Percentiles rank a stretch among this genome's conserved stretches.
Conservation (phyloP, 2,329 filamentous ascomycete genomes). For the Arachnomyces sp. region DNA sequence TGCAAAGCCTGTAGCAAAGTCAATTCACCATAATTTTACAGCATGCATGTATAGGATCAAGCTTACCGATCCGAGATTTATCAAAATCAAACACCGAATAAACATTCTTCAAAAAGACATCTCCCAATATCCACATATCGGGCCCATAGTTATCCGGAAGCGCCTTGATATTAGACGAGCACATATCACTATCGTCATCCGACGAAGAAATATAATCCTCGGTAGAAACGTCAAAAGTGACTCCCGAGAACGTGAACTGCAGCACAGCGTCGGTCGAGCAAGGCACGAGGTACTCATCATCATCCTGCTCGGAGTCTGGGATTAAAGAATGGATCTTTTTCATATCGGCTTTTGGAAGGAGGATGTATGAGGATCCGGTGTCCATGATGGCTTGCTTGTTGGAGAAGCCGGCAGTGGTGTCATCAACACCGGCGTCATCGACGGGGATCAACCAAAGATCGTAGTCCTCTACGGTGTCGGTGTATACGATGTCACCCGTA, state of each 20-base stretch:
- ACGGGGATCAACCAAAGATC: constrained; percentile 68
- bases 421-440: constrained; percentile 58
- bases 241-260: constrained; percentile 60
- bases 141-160: constrained; percentile 37
- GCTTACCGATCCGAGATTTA: constrained; percentile 29
- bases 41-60: background rate
- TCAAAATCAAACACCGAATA: constrained; percentile 80
- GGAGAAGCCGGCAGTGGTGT: constrained; percentile 47
- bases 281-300: constrained; percentile 62
- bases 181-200: constrained; percentile 27
- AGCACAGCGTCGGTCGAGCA: constrained; percentile 59
- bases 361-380: constrained; percentile 73
- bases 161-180: constrained; percentile 64
- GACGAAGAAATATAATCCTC: constrained; percentile 58
- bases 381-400: constrained; percentile 65
- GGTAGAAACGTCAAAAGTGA: constrained; percentile 58
- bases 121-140: constrained; percentile 70
- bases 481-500: constrained; percentile 62
- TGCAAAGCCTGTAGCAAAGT: too few species aligned
- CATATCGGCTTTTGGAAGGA: constrained; percentile 62
- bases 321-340: constrained; percentile 61
- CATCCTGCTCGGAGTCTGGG: constrained; percentile 48
- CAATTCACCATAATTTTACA: too few species aligned
- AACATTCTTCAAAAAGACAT: constrained; percentile 82
- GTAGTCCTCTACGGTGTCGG: constrained; percentile 41